Conservation (phyloP, 352 stramenopile genomes). For the Phytophthora capsici region DNA sequence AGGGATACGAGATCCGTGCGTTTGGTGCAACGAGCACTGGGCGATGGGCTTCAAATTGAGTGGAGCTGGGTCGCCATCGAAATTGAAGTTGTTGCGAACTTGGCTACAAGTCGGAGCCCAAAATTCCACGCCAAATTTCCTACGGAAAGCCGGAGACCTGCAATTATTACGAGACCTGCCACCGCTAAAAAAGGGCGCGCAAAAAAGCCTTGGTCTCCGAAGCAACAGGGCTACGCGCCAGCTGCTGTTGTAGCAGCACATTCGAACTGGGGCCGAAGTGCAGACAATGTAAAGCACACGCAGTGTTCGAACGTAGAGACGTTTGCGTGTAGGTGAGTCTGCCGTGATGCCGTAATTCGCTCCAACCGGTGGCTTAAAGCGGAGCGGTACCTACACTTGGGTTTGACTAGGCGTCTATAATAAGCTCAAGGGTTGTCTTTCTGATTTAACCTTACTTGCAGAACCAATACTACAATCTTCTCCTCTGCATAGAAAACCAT, state of each 20-base stretch:
- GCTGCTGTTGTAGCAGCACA: slow-evolving; percentile 1
- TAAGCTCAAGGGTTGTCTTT: slow-evolving; percentile 9
- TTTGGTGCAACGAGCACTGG: neutral
- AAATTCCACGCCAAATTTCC: slow-evolving; percentile 33
- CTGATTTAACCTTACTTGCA: neutral
- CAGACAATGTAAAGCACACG: neutral
- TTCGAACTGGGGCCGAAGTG: neutral
- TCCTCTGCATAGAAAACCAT: neutral
- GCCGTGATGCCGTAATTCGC: slow-evolving; percentile 4
- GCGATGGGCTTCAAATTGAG: too few relatives aligned
- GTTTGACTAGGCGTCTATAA: slow-evolving; percentile 28
- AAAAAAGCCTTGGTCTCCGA: slow-evolving; percentile 11
- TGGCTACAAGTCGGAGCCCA: slow-evolving; percentile 19
- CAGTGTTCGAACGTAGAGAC: slow-evolving; percentile 17
- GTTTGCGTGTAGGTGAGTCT: neutral
- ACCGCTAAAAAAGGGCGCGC: slow-evolving; percentile 24
- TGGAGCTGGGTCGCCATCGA: slow-evolving; percentile 9
- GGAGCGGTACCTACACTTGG: slow-evolving; percentile 21
- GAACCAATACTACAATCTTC: neutral
- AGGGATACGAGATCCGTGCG: neutral
- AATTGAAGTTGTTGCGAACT: slow-evolving; percentile 33
- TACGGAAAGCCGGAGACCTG: slow-evolving; percentile 32
- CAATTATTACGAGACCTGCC: slow-evolving; percentile 23
- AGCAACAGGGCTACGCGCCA: slow-evolving; percentile 1
- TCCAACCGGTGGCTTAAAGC: neutral